phyloP scores from a whole-genome alignment of 139 green algal genomes.

The Picochlorum sp. region DNA sequence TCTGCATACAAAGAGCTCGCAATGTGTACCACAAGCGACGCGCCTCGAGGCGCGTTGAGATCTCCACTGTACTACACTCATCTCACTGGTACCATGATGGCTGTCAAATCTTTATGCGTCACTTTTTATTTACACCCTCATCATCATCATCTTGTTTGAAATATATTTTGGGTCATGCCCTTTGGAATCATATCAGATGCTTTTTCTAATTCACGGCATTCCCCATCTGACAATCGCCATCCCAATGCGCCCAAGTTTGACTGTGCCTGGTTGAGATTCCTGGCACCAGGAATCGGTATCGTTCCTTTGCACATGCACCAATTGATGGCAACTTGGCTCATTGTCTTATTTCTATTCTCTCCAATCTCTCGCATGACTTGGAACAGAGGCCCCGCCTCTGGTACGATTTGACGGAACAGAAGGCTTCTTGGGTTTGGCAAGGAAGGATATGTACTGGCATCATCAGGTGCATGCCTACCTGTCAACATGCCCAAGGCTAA shows the following conservation, averaged over 20 bases:
- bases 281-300: slow-evolving; percentile 88
- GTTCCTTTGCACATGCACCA: slow-evolving; percentile 90
- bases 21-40: too few relatives aligned
- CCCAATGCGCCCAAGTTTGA: slow-evolving; percentile 61
- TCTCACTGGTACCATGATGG: too few relatives aligned
- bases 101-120: too few relatives aligned
- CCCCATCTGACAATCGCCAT: slow-evolving; percentile 54
- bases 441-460: slow-evolving; percentile 17
- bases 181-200: slow-evolving; percentile 34
- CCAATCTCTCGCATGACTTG: slow-evolving; percentile 51
- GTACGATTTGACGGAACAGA: slow-evolving; percentile 79
- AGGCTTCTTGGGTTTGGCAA: slow-evolving; percentile 58
- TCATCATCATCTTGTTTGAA: slow-evolving; percentile 59
- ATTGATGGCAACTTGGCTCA: slow-evolving; percentile 84
- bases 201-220: slow-evolving; percentile 60
- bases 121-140: background rate
- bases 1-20: too few relatives aligned
- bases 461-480: slow-evolving; percentile 64
- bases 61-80: too few relatives aligned
- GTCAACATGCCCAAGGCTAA: slow-evolving; percentile 74
- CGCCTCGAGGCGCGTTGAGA: too few relatives aligned
- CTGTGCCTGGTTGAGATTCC: slow-evolving; percentile 59
- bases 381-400: slow-evolving; percentile 53
- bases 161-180: slow-evolving; percentile 85
- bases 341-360: slow-evolving; percentile 48